These are phyloP conservation scores for Suhomyces coccinellae DNA, from an alignment of 1,139 yeast species.

Conservation along the genomic window DNA sequence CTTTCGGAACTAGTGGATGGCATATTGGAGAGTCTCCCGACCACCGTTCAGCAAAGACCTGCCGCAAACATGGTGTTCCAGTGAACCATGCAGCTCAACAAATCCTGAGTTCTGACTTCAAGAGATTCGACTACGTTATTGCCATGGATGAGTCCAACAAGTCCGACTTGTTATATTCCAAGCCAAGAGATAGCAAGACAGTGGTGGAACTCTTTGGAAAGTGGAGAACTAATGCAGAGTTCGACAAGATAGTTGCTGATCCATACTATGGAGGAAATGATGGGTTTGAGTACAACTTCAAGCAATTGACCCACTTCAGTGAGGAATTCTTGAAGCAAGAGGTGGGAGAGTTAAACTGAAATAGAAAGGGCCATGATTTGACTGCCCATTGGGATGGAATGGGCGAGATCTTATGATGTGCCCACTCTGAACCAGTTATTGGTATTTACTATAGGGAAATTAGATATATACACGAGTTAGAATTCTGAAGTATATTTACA, in stretches of 20 bases:
- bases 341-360: constrained; percentile 21
- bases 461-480: no score
- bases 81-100: constrained; percentile 77
- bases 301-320: constrained; percentile 73
- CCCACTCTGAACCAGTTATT: no score
- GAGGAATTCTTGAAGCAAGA: constrained; percentile 61
- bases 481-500: no score
- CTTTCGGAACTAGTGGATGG: constrained; percentile 87
- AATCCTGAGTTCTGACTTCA: constrained; percentile 57
- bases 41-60: constrained; percentile 65
- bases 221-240: constrained; percentile 55
- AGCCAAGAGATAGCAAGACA: constrained; percentile 56
- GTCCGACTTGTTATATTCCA: constrained; percentile 55
- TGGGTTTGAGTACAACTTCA: constrained; percentile 79
- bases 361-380: background rate
- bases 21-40: constrained; percentile 86
- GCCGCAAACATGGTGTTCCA: constrained; percentile 71
- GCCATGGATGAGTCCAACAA: constrained; percentile 82
- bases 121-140: constrained; percentile 73
- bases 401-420: no score
- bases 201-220: constrained; percentile 71
- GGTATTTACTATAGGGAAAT: no score
- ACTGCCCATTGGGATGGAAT: no score
- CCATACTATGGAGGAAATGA: constrained; percentile 88
- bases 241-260: constrained; percentile 67